Evolutionary conservation across 2,329 filamentous ascomycete species (phyloP).

Genomic region (Venturia carpophila): DNA sequence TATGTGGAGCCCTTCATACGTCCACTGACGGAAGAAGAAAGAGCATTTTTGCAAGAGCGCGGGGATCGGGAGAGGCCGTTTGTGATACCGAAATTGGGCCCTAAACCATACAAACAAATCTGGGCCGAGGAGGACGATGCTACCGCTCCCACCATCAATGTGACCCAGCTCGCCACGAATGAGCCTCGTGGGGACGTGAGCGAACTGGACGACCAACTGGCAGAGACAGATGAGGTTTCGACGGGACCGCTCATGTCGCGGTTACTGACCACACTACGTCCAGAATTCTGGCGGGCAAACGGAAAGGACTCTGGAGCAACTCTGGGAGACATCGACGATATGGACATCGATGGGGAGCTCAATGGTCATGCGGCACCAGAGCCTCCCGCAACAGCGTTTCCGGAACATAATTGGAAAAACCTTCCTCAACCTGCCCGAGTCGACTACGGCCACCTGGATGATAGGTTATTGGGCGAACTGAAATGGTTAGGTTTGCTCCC

Average conservation of each 20-base stretch:
- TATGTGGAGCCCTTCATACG: conserved; percentile 90
- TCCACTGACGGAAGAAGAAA: conserved; percentile 82
- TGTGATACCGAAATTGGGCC: conserved; percentile 74
- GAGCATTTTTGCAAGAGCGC: conserved; percentile 83
- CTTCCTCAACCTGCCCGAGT: conserved; percentile 40
- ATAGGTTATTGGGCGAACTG: conserved; percentile 84
- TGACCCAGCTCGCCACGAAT: conserved; percentile 66
- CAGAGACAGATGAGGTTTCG: conserved; percentile 82
- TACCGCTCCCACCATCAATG: conserved; percentile 62
- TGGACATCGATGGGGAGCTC: conserved; percentile 37
- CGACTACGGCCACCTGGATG: conserved; percentile 80
- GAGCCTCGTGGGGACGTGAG: conserved; percentile 79
- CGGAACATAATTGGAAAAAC: conserved; percentile 76
- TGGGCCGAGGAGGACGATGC: conserved; percentile 92
- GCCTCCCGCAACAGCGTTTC: conserved; percentile 66
- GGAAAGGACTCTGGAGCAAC: conserved; percentile 41
- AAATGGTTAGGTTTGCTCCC: conserved; percentile 83
- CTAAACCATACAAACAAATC: conserved; percentile 76
- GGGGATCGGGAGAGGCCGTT: conserved; percentile 80
- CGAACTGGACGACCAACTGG: conserved; percentile 75
- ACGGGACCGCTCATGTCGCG: conserved; percentile 79
- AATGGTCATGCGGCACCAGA: conserved; percentile 25
- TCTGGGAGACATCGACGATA: conserved; percentile 37
- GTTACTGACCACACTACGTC: conserved; percentile 70
- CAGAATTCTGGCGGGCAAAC: conserved; percentile 48